A percentile compares a stretch with the other conserved stretches of the same genome.
Evolutionary conservation across 176 grass and related monocot species (phyloP).

Genomic region (Eremochloa ophiuroides): DNA sequence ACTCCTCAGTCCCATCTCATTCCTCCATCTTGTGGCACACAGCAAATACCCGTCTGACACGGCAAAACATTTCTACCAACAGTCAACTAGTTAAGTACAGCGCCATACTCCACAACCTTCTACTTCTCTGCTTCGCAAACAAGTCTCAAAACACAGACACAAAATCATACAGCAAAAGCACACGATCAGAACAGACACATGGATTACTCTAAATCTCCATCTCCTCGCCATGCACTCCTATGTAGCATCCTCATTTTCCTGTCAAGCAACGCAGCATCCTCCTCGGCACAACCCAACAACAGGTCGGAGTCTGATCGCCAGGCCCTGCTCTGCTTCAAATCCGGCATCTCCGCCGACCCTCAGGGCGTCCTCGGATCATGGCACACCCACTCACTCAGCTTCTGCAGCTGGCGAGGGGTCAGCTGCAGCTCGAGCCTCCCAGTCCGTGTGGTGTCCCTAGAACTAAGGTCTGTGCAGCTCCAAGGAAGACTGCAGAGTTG

Average conservation of each 20-base stretch:
- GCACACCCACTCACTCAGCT: neutral
- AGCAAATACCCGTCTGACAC: too few species aligned
- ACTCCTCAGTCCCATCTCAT: too few species aligned
- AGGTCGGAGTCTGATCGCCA: neutral
- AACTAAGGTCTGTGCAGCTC: constrained; percentile 3
- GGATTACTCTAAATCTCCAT: too few species aligned
- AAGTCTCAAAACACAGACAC: too few species aligned
- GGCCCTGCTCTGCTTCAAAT: constrained; percentile 52
- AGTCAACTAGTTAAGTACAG: too few species aligned
- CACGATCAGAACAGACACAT: too few species aligned
- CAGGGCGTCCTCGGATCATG: neutral
- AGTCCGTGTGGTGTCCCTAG: constrained; percentile 18
- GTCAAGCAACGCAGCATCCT: neutral
- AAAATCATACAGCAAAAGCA: too few species aligned
- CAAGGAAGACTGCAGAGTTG: constrained; percentile 15
- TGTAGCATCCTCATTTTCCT: neutral
- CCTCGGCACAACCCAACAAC: constrained; percentile 23
- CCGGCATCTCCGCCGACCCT: constrained; percentile 1
- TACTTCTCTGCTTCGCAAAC: too few species aligned
- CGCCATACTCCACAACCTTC: too few species aligned
- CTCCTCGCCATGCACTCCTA: too few species aligned
- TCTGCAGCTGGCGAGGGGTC: constrained; percentile 47
- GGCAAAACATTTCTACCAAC: too few species aligned
- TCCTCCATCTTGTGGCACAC: too few species aligned
- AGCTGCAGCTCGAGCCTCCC: neutral